Evolutionary conservation across 768 basidiomycete genomes (phyloP), one percentile per base, ranked within the genome.

Genomic region (Calocera cornea): DNA sequence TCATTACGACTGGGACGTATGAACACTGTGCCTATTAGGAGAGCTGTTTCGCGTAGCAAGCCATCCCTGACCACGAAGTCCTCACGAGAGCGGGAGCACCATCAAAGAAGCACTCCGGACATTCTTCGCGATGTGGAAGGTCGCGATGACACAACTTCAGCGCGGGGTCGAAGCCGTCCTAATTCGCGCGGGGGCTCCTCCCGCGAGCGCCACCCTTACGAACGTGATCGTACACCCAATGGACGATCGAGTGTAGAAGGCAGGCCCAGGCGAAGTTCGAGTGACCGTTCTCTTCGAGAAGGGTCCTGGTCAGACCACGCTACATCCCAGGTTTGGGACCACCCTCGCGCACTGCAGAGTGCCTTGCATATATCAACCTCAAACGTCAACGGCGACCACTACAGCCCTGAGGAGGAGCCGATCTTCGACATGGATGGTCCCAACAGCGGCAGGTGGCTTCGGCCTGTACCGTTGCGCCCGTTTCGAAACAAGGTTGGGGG

Each of bases 401-500:
- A 24, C 5, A 17, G 3, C 8, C 19, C 7, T 5, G 54, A 33
- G 2, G 54, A 60, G 14, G 11, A 14, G 31, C 54, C 54, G 2
- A 60, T 60, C 54, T 60, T 60, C 31, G 54, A 60, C 54, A 11
- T 60, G 2, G 31, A 60, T 19, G 54, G 54, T 29, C 54, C 54
- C 5, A 2, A 60, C 27, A 33, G 54, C 27, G 54, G 54, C 7
- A 27, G 54, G 31, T 60, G 54, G 54, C 78, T 92, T 49, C 90
- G 90, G 1, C 91, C 94, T 68, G 93, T 99, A 63, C 95, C 95
- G 36, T 80, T 99, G 8, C 86, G 89, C 63, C 97, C 97, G 3
- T 99, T 97, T 78, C 87, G 91, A 64, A 97, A 99, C 72, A 95
- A 98, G 78, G 97, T 99, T 34, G 97, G 97, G 44, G 97, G 97